phyloP scores from a whole-genome alignment of 306 rosid species.

The Aeschynomene evenia region DNA sequence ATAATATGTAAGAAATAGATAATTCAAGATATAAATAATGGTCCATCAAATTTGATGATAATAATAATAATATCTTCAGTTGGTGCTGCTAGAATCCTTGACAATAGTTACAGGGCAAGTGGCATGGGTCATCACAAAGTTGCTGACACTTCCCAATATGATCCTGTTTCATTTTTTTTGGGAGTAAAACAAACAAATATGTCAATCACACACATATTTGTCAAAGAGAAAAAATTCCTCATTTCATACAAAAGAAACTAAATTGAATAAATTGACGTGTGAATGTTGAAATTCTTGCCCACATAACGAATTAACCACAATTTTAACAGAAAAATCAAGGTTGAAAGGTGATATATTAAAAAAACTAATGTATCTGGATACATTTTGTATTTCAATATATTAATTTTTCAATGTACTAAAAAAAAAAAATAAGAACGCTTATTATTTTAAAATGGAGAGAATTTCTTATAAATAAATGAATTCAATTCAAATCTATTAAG shows the following conservation, averaged over 20 bases:
- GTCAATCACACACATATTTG: constrained; percentile 16
- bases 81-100: constrained; percentile 61
- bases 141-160: constrained; percentile 93
- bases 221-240: neutral
- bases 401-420: no score
- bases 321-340: neutral
- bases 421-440: no score
- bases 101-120: constrained; percentile 88
- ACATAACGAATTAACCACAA: neutral
- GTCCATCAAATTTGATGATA: neutral
- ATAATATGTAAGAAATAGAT: neutral
- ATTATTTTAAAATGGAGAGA: no score
- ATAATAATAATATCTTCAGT: no score
- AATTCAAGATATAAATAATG: constrained; percentile 5
- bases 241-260: no score
- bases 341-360: no score
- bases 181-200: constrained; percentile 3
- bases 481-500: no score
- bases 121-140: constrained; percentile 67
- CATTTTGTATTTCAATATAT: no score
- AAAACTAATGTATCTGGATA: no score
- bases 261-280: neutral
- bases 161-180: constrained; percentile 54
- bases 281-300: neutral
- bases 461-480: no score